These are phyloP conservation scores for Effrenium voratum DNA, from an alignment of 73 alveolate genomes.

Conservation along the genomic window DNA sequence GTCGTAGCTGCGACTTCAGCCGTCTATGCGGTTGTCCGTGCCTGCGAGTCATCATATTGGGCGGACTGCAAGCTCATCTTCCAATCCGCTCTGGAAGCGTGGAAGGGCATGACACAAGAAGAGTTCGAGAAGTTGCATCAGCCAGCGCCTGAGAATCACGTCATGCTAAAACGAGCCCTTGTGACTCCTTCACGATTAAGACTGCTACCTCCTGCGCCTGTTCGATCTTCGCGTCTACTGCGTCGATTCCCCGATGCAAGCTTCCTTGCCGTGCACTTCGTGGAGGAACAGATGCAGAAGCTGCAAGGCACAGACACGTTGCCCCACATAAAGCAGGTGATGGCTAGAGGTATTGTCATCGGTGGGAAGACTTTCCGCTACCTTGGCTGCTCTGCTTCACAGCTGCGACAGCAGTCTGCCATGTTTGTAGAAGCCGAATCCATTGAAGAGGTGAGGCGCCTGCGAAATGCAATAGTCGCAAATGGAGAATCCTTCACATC, in stretches of 20 bases:
- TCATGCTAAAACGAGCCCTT: neutral
- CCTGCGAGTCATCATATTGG: neutral
- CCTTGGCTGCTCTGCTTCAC: neutral
- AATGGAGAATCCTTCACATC: neutral
- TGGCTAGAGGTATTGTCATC: neutral
- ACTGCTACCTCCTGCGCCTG: neutral
- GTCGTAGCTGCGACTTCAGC: neutral
- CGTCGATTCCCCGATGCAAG: neutral
- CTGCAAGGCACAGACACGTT: neutral
- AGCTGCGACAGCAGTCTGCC: neutral
- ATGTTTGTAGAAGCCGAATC: neutral
- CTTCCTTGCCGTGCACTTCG: neutral
- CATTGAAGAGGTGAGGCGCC: neutral
- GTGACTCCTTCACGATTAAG: neutral
- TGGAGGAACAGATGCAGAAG: slow-evolving; percentile 1
- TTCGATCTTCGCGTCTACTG: neutral
- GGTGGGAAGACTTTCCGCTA: neutral
- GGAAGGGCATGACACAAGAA: neutral
- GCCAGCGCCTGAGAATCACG: neutral
- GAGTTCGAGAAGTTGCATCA: neutral
- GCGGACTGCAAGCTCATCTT: neutral
- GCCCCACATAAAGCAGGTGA: neutral
- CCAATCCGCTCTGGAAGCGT: neutral
- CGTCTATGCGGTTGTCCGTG: neutral
- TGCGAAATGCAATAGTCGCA: neutral